Evolutionary conservation across 1,284 basidiomycete genomes (phyloP).

Genomic region (Kwoniella shivajii): DNA sequence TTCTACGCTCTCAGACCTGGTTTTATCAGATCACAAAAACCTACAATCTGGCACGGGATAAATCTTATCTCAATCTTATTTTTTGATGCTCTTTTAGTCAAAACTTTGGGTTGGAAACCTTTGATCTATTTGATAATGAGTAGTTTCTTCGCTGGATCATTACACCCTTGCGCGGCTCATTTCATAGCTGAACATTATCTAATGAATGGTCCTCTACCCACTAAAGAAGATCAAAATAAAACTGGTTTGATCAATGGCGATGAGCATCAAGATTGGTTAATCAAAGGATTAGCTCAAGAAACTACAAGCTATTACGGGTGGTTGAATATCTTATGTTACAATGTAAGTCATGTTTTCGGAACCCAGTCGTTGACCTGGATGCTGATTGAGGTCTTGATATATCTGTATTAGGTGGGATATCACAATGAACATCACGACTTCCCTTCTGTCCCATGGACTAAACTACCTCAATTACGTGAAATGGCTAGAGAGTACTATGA

Average conservation of each 20-base stretch:
- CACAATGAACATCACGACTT: conserved; percentile 99
- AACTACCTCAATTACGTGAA: conserved; percentile 77
- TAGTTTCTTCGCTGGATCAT: conserved; percentile 90
- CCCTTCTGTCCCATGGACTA: conserved; percentile 92
- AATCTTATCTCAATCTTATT: conserved; percentile 72
- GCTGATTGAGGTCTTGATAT: too few species aligned
- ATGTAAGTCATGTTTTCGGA: conserved; percentile 62
- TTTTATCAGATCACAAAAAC: conserved; percentile 81
- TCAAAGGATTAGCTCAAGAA: conserved; percentile 65
- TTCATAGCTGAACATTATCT: conserved; percentile 97
- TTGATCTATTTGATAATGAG: conserved; percentile 82
- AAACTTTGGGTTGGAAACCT: conserved; percentile 65
- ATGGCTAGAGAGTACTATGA: conserved; percentile 95
- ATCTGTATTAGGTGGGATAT: conserved; percentile 73
- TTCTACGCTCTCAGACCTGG: conserved; percentile 97
- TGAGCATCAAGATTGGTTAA: conserved; percentile 32
- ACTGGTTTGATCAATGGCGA: conserved; percentile 21
- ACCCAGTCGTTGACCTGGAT: not conserved
- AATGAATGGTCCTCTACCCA: conserved; percentile 69
- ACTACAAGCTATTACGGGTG: conserved; percentile 97
- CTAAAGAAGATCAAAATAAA: conserved; percentile 20
- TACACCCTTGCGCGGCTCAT: conserved; percentile 95
- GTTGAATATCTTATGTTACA: conserved; percentile 90
- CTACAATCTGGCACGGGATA: conserved; percentile 80
- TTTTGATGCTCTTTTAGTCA: conserved; percentile 72